A percentile compares a stretch with the other conserved stretches of the same genome.
Evolutionary conservation across 1,139 yeast genomes (phyloP).

Genomic region (Sugiyamaella sp.): DNA sequence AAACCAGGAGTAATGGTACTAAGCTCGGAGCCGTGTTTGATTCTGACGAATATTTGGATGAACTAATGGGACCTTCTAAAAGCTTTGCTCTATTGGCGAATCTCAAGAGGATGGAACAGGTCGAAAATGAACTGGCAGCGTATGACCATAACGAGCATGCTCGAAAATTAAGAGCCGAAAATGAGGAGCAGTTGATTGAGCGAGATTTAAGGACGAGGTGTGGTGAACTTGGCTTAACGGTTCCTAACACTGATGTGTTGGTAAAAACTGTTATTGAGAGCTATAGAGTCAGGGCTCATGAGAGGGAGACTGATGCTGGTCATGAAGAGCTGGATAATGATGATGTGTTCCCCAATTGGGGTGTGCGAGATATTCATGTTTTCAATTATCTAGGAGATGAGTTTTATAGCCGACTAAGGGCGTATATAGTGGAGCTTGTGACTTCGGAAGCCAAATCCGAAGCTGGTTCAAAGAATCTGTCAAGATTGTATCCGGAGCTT

Average conservation of each 20-base stretch:
- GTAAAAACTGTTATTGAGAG: neutral
- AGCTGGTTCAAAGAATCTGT: neutral
- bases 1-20: neutral
- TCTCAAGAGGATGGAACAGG: neutral
- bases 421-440: too few species aligned
- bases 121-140: neutral
- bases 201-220: neutral
- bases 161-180: neutral
- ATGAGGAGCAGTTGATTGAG: neutral
- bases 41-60: neutral
- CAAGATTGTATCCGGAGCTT: too few species aligned
- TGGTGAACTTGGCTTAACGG: constrained; percentile 8
- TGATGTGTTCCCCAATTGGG: constrained; percentile 4
- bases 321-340: neutral
- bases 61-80: neutral
- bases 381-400: constrained; percentile 11
- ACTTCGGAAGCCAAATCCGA: neutral
- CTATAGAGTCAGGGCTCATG: neutral
- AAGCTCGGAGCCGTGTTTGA: neutral
- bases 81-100: neutral
- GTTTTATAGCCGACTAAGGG: constrained; percentile 2
- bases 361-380: constrained; percentile 14
- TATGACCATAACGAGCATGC: neutral
- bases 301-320: neutral
- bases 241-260: neutral